phyloP scores from a whole-genome alignment of 257 asterid genomes.

The Scutellaria minor region DNA sequence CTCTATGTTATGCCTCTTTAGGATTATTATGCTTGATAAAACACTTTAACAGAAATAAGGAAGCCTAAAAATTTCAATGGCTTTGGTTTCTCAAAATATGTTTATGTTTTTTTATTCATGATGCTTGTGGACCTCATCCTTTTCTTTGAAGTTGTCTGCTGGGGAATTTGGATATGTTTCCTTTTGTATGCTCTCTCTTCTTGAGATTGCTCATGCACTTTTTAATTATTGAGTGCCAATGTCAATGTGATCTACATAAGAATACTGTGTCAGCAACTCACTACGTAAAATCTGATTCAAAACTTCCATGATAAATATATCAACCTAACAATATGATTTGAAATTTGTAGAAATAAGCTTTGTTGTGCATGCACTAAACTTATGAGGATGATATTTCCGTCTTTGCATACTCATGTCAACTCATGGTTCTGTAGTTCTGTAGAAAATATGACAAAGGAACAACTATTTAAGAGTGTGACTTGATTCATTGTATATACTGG shows the following conservation, averaged over 20 bases:
- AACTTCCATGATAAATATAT: background rate
- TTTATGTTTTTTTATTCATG: background rate
- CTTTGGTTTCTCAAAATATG: background rate
- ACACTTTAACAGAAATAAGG: background rate
- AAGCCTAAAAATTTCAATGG: background rate
- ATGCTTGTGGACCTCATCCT: background rate
- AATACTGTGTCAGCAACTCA: background rate
- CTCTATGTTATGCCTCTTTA: background rate
- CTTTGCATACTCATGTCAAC: slow-evolving; percentile 4
- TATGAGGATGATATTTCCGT: background rate
- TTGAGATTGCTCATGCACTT: background rate
- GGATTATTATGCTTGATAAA: background rate
- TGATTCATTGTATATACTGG: background rate
- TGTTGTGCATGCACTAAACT: background rate
- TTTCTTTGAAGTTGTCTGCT: no score
- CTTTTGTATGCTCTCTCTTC: background rate
- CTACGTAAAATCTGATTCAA: slow-evolving; percentile 4
- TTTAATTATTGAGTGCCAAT: slow-evolving; percentile 7
- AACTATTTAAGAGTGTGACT: background rate
- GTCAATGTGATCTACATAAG: background rate
- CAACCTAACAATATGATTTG: slow-evolving; percentile 22
- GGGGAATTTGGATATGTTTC: background rate
- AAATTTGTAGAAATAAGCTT: background rate
- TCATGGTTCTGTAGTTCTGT: background rate
- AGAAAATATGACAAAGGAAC: background rate